Evolutionary conservation across 371 early-diverging fungal species (phyloP), one percentile per base, ranked within the genome.

Genomic region (Mucor plumbeus): DNA sequence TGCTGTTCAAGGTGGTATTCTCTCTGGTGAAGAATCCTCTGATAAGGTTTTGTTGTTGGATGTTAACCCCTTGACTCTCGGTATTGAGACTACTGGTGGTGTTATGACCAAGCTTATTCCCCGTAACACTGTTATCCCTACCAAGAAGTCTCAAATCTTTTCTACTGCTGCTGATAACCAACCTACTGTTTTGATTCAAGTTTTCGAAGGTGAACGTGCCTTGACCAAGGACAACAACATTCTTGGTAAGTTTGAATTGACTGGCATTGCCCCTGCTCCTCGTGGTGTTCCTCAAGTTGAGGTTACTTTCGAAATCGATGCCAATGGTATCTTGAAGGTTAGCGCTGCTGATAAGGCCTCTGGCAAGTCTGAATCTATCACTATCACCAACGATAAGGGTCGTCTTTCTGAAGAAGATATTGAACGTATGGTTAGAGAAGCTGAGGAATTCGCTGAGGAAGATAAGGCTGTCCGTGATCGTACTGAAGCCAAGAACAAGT

Each of bases 101-200:
- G 94, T 99, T 73, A 97, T 99, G 88, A 95, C 95, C 75, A 91
- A 93, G 77, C 85, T 99, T 63, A 95, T 99, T 76, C 89, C 86
- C 78, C 92, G 98, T 73, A 99, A 99, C 91, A 97, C 98, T 67
- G 96, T 98, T 58, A 95, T 99, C 73, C 99, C 99, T 56, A 97
- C 97, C 85, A 99, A 97, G 88, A 96, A 97, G 87, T 91, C 94
- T 70, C 97, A 98, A 85, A 92, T 91, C 75, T 99, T 99, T 92
- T 96, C 99, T 71, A 99, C 99, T 63, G 97, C 98, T 53, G 98
- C 97, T 69, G 99, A 99, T 80, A 95, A 95, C 74, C 99, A 99
- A 81, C 94, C 96, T 68, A 93, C 95, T 62, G 99, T 99, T 69
- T 92, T 95, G 77, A 97, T 99, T 79, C 93, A 91, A 79, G 95